Conservation (phyloP, 73 alveolate species). For the Paramecium sexaurelia region DNA sequence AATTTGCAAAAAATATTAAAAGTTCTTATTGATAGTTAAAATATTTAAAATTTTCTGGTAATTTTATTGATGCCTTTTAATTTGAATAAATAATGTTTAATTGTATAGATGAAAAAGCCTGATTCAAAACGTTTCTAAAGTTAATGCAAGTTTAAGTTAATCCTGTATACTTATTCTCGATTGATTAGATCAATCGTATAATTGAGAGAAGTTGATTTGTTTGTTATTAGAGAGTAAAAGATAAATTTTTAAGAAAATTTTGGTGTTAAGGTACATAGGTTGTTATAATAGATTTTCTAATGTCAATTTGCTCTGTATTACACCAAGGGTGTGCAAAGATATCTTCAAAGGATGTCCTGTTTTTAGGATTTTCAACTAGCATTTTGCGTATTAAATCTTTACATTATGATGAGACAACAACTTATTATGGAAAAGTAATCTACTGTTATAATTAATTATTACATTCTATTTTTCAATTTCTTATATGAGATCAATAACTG, state of each 20-base stretch:
- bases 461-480: slow-evolving; percentile 46
- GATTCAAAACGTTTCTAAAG: not conserved
- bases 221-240: not conserved
- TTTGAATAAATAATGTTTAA: not conserved
- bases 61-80: not conserved
- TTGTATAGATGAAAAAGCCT: not conserved
- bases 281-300: not conserved
- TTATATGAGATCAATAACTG: slow-evolving; percentile 26
- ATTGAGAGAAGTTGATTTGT: not conserved
- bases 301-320: not conserved
- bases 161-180: not conserved
- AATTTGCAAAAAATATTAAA: not conserved
- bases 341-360: slow-evolving; percentile 59
- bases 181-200: not conserved
- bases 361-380: slow-evolving; percentile 55
- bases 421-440: not conserved
- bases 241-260: not conserved
- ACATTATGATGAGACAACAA: slow-evolving; percentile 29
- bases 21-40: not conserved
- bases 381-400: slow-evolving; percentile 54
- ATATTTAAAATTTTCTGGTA: not conserved
- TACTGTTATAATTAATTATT: not conserved
- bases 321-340: slow-evolving; percentile 60
- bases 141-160: not conserved
- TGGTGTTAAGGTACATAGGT: not conserved